Evolutionary conservation across 345 rosid genomes (phyloP), one percentile per base, ranked within the genome.

Genomic region (Ceriops decandra): DNA sequence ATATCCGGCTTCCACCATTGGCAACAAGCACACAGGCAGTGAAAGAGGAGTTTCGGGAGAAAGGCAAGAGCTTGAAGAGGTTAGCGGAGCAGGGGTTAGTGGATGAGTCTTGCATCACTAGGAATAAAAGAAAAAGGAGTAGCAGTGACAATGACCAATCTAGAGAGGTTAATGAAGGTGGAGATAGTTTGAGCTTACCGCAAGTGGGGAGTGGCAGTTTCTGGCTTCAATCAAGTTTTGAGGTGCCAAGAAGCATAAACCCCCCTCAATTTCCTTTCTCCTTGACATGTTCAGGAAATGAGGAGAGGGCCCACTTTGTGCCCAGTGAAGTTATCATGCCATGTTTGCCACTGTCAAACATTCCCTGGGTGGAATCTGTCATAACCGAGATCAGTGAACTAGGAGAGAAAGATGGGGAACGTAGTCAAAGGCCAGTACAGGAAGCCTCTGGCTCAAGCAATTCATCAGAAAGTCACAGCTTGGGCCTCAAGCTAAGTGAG

Each of bases 1-100:
- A 82, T 70, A 87, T 88, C 66, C 78, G 93, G 78, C 96, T 95
- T 27, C 99, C 96, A 16, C 99, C 93, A 19, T 83, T 95, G 80
- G 86, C 97, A 28, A 86, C 93, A 26, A 81, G 84, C 57, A 66
- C 70, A 28, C 83, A 76, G 49, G 64, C 76, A 27, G 74, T 78
- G 80, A 85, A 75, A 47, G 90, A 86, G 32, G 84, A 83, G 76
- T 84, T 84, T 75, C 86, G 87, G 96, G 90, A 84, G 77, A 85
- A 80, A 74, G 88, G 88, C 24, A 90, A 79, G 84, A 78, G 87
- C 69, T 73, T 89, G 85, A 95, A 91, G 90, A 90, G 95, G 81
- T 81, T 89, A 31, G 92, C 97, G 0, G 97, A 84, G 69, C 82
- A 82, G 64, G 83, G 84, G 7, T 36, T 73, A 57, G 75, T 72